phyloP scores from a whole-genome alignment of 2,329 filamentous ascomycete species.

The Neofusicoccum sp. region DNA sequence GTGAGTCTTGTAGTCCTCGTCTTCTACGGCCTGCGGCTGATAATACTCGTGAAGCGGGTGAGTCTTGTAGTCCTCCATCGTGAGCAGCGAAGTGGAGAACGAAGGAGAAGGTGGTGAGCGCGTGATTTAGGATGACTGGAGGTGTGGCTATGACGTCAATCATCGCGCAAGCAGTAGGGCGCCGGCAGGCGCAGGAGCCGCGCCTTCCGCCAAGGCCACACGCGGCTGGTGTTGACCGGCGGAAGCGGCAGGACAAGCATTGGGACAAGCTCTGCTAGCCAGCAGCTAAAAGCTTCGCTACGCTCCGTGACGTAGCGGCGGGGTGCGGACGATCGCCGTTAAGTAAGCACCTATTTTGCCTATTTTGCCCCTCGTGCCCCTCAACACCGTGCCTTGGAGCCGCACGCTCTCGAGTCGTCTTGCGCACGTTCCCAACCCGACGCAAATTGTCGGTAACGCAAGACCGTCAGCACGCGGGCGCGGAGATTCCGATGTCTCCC shows the following conservation, averaged over 20 bases:
- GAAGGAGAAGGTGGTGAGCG: not conserved
- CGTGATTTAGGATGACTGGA: not conserved
- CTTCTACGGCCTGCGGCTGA: not conserved
- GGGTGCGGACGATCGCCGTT: no score
- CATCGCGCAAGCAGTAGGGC: not conserved
- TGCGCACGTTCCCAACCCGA: no score
- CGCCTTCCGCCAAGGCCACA: not conserved
- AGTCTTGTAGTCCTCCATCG: not conserved
- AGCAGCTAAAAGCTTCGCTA: not conserved
- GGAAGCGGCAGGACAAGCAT: not conserved
- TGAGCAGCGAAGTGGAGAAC: not conserved
- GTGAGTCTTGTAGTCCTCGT: not conserved
- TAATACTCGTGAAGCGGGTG: not conserved
- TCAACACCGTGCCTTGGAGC: no score
- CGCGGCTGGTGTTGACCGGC: not conserved
- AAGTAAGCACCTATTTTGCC: no score
- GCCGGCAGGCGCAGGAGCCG: not conserved
- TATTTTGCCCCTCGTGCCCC: no score
- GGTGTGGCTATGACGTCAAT: not conserved
- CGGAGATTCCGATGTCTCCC: no score
- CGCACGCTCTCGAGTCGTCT: no score
- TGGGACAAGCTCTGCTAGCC: constrained; percentile 1
- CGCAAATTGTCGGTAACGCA: no score
- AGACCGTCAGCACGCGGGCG: no score
- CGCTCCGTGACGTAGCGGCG: not conserved